A percentile compares a stretch with the other conserved stretches of the same genome.
phyloP scores from a whole-genome alignment of 2,329 filamentous ascomycete genomes.

The Cladorrhinum sp. region DNA sequence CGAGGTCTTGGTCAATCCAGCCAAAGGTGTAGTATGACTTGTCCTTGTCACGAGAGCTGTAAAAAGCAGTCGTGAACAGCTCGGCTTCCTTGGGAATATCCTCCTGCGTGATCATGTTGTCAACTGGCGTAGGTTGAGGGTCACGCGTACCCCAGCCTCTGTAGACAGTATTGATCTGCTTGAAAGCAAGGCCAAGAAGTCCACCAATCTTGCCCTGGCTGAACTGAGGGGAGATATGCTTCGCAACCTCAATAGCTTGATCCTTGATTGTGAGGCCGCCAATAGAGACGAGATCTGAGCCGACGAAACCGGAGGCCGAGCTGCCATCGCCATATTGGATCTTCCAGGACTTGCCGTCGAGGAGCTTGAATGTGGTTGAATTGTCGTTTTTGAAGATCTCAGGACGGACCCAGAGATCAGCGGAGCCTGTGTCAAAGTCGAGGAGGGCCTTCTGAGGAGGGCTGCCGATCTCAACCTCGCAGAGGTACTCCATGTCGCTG shows the following conservation, averaged over 20 bases:
- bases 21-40: slow-evolving; percentile 71
- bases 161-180: slow-evolving; percentile 60
- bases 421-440: slow-evolving; percentile 69
- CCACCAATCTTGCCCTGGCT: slow-evolving; percentile 56
- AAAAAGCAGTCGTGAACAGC: slow-evolving; percentile 64
- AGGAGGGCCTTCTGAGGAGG: slow-evolving; percentile 60
- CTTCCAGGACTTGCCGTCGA: slow-evolving; percentile 47
- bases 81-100: slow-evolving; percentile 47
- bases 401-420: slow-evolving; percentile 61
- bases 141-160: slow-evolving; percentile 37
- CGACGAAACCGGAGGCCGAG: slow-evolving; percentile 62
- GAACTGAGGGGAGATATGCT: slow-evolving; percentile 57
- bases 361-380: slow-evolving; percentile 57
- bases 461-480: slow-evolving; percentile 61
- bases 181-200: slow-evolving; percentile 64
- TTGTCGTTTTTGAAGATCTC: slow-evolving; percentile 58
- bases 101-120: slow-evolving; percentile 61
- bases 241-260: slow-evolving; percentile 65
- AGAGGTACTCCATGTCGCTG: slow-evolving; percentile 65
- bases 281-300: slow-evolving; percentile 59
- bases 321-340: slow-evolving; percentile 68
- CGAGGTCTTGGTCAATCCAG: slow-evolving; percentile 62
- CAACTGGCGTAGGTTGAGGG: slow-evolving; percentile 59
- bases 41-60: slow-evolving; percentile 50
- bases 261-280: slow-evolving; percentile 60